These are phyloP conservation scores for Pseudopyrenochaeta lycopersici DNA, from an alignment of 2,329 filamentous ascomycete genomes.

Conservation along the genomic window DNA sequence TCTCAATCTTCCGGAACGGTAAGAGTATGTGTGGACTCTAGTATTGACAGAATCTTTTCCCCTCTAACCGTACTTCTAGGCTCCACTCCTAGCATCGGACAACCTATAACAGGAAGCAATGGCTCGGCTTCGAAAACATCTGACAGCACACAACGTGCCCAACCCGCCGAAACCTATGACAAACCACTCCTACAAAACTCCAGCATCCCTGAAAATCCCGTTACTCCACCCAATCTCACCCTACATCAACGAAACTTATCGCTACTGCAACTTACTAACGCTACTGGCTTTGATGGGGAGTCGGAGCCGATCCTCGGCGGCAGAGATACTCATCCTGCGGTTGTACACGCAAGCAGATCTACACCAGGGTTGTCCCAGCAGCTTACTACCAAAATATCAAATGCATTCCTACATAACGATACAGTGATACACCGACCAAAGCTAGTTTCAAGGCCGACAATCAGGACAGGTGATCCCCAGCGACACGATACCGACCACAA, in stretches of 20 bases:
- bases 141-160: constrained; percentile 19
- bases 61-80: constrained; percentile 18
- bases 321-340: constrained; percentile 13
- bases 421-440: constrained; percentile 46
- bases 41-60: neutral
- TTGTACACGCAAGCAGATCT: constrained; percentile 37
- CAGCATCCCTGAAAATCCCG: constrained; percentile 22
- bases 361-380: constrained; percentile 40
- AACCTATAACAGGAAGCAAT: constrained; percentile 11
- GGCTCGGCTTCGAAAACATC: constrained; percentile 22
- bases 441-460: constrained; percentile 35
- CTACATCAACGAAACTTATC: constrained; percentile 27
- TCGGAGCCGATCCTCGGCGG: constrained; percentile 37
- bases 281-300: constrained; percentile 44
- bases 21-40: constrained; percentile 31
- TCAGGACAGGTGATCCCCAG: constrained; percentile 22
- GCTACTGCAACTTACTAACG: constrained; percentile 33
- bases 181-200: constrained; percentile 17
- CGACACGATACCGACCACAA: constrained; percentile 7
- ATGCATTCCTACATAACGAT: constrained; percentile 35
- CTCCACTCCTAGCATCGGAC: constrained; percentile 17
- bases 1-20: constrained; percentile 45
- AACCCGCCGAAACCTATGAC: constrained; percentile 4
- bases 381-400: constrained; percentile 36
- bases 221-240: constrained; percentile 14